These are phyloP conservation scores for Volvariella surrecta DNA, from an alignment of 1,284 basidiomycete genomes.

Conservation along the genomic window DNA sequence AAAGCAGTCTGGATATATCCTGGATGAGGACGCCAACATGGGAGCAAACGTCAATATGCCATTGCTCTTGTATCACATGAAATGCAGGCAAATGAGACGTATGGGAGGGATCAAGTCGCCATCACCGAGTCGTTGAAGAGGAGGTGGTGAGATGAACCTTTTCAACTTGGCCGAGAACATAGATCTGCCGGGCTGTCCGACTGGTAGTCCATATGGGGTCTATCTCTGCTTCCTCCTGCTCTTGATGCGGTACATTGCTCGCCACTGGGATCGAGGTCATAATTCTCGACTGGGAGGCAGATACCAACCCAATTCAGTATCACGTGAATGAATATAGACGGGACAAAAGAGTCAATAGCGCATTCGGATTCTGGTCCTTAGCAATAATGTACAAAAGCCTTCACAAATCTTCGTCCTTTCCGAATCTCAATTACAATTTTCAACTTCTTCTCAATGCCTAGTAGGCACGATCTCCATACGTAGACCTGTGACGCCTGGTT, in stretches of 20 bases:
- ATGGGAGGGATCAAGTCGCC: no score
- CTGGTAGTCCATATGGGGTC: constrained; percentile 78
- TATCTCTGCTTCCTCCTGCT: constrained; percentile 27
- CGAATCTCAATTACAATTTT: no score
- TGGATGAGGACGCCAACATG: constrained; percentile 19
- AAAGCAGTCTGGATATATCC: constrained; percentile 69
- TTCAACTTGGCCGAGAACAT: constrained; percentile 72
- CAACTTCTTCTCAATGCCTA: no score
- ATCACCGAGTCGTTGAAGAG: no score
- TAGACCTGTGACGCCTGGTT: constrained; percentile 9
- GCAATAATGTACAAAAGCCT: no score
- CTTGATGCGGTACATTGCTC: constrained; percentile 14
- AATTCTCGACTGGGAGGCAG: constrained; percentile 3
- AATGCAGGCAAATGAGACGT: no score
- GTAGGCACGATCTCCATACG: constrained; percentile 5
- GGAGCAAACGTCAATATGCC: not conserved
- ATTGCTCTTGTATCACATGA: no score
- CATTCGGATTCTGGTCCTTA: no score
- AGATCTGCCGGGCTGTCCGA: constrained; percentile 72
- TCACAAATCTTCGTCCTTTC: no score
- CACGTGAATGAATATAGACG: no score
- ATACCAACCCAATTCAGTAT: no score
- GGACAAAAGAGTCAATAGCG: no score
- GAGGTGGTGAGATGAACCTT: constrained; percentile 37
- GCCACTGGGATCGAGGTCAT: constrained; percentile 7